phyloP scores from a whole-genome alignment of 331 rosid species.

The Spiraea crenata region DNA sequence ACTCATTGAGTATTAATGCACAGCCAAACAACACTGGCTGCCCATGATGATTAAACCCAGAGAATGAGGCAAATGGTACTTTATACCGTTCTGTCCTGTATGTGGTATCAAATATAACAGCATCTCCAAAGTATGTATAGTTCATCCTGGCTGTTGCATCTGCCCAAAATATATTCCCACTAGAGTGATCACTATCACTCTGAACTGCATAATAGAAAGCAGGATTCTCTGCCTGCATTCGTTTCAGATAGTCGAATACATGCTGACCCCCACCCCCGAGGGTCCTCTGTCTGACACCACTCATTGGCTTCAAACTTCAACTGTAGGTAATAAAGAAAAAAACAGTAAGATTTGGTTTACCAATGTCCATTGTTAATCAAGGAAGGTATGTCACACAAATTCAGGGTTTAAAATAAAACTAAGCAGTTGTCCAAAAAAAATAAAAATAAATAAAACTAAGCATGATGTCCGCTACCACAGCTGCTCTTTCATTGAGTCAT shows the following conservation, averaged over 20 bases:
- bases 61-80: conserved; percentile 69
- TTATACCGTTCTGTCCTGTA: conserved; percentile 50
- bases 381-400: neutral
- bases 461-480: neutral
- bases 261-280: conserved; percentile 70
- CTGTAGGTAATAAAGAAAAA: neutral
- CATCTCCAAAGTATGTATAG: conserved; percentile 79
- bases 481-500: neutral
- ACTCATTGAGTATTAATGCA: conserved; percentile 63
- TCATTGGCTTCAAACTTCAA: conserved; percentile 43
- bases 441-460: conserved; percentile 4
- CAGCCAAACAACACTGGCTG: conserved; percentile 86
- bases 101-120: conserved; percentile 70
- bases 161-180: conserved; percentile 80
- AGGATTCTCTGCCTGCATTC: conserved; percentile 85
- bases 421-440: too few species aligned
- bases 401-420: neutral
- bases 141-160: conserved; percentile 64
- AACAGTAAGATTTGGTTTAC: neutral
- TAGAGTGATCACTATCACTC: conserved; percentile 49
- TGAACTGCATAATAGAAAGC: conserved; percentile 74
- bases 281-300: conserved; percentile 63
- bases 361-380: neutral
- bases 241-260: conserved; percentile 73
- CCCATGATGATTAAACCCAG: conserved; percentile 89